Evolutionary conservation across 352 stramenopile genomes (phyloP), one percentile per base, ranked within the genome.

Genomic region (Globisporangium perplexum): DNA sequence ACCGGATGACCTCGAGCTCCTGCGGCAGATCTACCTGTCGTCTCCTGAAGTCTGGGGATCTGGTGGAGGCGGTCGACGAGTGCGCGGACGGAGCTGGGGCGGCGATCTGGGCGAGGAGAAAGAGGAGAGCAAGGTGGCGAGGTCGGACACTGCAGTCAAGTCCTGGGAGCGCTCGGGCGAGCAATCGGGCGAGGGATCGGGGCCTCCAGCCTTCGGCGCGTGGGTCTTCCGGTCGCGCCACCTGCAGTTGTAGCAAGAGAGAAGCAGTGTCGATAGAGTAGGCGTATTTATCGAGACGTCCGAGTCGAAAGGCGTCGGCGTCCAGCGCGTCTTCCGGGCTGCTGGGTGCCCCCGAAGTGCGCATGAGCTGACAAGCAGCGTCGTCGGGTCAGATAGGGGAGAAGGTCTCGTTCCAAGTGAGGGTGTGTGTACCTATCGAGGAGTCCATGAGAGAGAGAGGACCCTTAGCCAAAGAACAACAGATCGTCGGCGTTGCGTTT

Each of bases 11-110:
- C 45, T 79, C 1, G 69, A 79, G 38, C 47, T 77, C 8, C 61
- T 77, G 50, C 64, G 45, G n/a, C 68, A 70, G 33, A 61, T 83
- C 26, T 79, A 71, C 38, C 23, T 77, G 49, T 64, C 73, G 44
- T 73, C 67, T 11, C 35, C 55, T 15, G 47, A 56, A 30, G n/a
- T 23, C 15, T 56, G 55, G 55, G 41, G 26, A 39, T 39, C 11
- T 11, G 12, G 4, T 18, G 33, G 11, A 18, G 33, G 12, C 12
- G 14, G 33, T 6, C 33, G 12, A 39, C 33, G 33, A 39, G 33
- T 12, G 14, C 33, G 33, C 12, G 36, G n/a, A 24, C 22, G 35
- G 23, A 26, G 26, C n/a, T 18, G 12, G n/a, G 30, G 6, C 15
- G 23, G 15, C 23, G 15, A 26, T 1, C 10, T 17, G 7, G 47